Conservation (phyloP, 768 basidiomycete species). For the Boletales sp. region DNA sequence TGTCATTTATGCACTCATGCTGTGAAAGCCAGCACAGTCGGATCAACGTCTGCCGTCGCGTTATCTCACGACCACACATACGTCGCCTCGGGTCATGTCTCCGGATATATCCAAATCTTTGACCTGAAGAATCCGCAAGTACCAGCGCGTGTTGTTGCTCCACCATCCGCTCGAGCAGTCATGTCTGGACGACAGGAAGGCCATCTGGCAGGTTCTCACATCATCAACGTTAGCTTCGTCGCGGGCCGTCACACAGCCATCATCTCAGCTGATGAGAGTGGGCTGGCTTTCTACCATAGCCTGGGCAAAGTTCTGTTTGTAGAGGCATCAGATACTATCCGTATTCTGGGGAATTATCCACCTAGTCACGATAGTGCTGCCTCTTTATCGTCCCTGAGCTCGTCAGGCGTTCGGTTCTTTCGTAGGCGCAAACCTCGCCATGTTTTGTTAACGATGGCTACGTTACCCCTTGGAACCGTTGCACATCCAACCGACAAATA, state of each 20-base stretch:
- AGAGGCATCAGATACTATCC: conserved; percentile 89
- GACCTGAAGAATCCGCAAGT: conserved; percentile 67
- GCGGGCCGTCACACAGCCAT: conserved; percentile 91
- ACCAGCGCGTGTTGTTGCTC: conserved; percentile 67
- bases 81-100: conserved; percentile 82
- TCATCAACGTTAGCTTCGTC: conserved; percentile 81
- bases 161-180: conserved; percentile 65
- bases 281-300: conserved; percentile 93
- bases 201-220: conserved; percentile 75
- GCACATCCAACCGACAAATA: conserved; percentile 77
- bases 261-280: conserved; percentile 84
- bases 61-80: conserved; percentile 94
- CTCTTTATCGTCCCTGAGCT: conserved; percentile 14
- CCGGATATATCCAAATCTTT: conserved; percentile 84
- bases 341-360: conserved; percentile 91
- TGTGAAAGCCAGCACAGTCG: conserved; percentile 53
- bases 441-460: conserved; percentile 73
- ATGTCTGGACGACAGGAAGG: conserved; percentile 81
- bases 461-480: conserved; percentile 75
- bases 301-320: conserved; percentile 93
- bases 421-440: conserved; percentile 53
- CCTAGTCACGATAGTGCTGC: not conserved
- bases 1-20: conserved; percentile 17
- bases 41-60: conserved; percentile 84
- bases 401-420: conserved; percentile 26